phyloP scores from a whole-genome alignment of 75 land plant genomes.

The Ceratopteris richardii region DNA sequence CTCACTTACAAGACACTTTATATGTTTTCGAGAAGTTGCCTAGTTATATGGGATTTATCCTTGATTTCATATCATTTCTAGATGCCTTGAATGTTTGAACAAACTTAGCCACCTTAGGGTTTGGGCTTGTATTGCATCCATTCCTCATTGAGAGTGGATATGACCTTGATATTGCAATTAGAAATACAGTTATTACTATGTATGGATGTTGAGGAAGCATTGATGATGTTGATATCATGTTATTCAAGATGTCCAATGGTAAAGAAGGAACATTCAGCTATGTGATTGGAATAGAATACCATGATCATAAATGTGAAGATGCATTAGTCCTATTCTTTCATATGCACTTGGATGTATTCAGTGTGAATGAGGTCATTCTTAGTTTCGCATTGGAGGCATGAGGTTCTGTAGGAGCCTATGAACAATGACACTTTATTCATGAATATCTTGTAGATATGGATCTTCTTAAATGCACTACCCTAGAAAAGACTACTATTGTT shows the following conservation, averaged over 20 bases:
- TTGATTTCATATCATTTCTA: conserved; percentile 18
- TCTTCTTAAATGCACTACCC: conserved; percentile 30
- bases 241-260: conserved; percentile 1
- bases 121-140: conserved; percentile 29
- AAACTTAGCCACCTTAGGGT: conserved; percentile 20
- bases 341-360: conserved; percentile 11
- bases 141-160: conserved; percentile 21
- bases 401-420: conserved; percentile 24
- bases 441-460: conserved; percentile 10
- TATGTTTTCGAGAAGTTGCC: conserved; percentile 16
- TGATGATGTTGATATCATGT: conserved; percentile 21
- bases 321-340: neutral
- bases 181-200: conserved; percentile 42
- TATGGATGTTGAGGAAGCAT: conserved; percentile 56
- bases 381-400: conserved; percentile 28
- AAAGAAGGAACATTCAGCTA: conserved; percentile 31
- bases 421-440: conserved; percentile 26
- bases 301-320: neutral
- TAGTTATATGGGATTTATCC: conserved; percentile 9
- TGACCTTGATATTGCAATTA: conserved; percentile 20
- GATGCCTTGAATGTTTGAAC: conserved; percentile 27
- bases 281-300: conserved; percentile 27
- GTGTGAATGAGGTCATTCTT: conserved; percentile 19
- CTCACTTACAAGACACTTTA: neutral
- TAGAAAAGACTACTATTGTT: conserved; percentile 68